Conservation (phyloP, 2,329 filamentous ascomycete genomes). For the Xylariaceae sp. region DNA sequence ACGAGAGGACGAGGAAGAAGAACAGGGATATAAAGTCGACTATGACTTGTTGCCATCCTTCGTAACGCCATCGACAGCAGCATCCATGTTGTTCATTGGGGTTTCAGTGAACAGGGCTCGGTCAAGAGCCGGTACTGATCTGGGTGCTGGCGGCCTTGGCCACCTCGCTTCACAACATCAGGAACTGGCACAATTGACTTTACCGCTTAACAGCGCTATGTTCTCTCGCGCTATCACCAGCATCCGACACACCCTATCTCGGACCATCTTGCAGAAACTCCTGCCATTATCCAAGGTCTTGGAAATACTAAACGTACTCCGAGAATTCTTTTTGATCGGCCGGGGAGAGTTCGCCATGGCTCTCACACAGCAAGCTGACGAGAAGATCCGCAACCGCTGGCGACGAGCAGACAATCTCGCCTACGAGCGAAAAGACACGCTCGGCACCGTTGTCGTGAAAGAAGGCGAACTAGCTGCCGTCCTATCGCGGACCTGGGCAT, state of each 20-base stretch:
- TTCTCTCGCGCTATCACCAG: slow-evolving; percentile 67
- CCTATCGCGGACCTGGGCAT: slow-evolving; percentile 70
- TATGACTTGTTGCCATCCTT: slow-evolving; percentile 67
- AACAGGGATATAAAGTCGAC: slow-evolving; percentile 54
- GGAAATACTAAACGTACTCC: slow-evolving; percentile 68
- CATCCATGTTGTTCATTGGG: slow-evolving; percentile 85
- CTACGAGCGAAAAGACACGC: slow-evolving; percentile 51
- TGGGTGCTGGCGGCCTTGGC: slow-evolving; percentile 46
- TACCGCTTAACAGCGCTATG: slow-evolving; percentile 66
- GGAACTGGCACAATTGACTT: slow-evolving; percentile 60
- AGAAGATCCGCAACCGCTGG: slow-evolving; percentile 69
- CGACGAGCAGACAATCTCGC: slow-evolving; percentile 55
- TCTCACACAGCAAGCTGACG: slow-evolving; percentile 78
- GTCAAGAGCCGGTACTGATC: slow-evolving; percentile 44
- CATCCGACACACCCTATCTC: slow-evolving; percentile 76
- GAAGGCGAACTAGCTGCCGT: slow-evolving; percentile 80
- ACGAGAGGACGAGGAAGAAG: slow-evolving; percentile 41
- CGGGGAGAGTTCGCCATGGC: slow-evolving; percentile 88
- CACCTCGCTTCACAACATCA: slow-evolving; percentile 64
- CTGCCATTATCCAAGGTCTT: slow-evolving; percentile 72
- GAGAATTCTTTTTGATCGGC: slow-evolving; percentile 82
- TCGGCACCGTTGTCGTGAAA: slow-evolving; percentile 66
- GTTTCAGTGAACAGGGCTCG: slow-evolving; percentile 82
- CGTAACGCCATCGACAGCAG: slow-evolving; percentile 65
- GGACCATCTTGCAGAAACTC: slow-evolving; percentile 75